phyloP scores from a whole-genome alignment of 768 basidiomycete genomes.

The Obba rivulosa region DNA sequence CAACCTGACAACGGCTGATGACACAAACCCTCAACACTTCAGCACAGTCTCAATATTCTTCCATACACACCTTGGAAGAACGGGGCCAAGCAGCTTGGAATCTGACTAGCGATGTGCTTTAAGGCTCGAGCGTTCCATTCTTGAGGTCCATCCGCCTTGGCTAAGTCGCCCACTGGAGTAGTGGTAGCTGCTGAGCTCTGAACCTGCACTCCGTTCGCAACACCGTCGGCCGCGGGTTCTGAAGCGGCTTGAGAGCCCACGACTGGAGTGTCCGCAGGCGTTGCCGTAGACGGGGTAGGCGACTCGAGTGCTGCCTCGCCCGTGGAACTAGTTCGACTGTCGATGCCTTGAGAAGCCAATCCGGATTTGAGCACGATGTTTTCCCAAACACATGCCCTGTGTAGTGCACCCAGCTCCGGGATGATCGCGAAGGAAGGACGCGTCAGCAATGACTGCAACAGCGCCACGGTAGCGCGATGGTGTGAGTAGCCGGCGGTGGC shows the following conservation, averaged over 20 bases:
- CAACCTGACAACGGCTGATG: slow-evolving; percentile 76
- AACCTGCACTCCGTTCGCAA: slow-evolving; percentile 6
- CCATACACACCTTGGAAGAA: slow-evolving; percentile 81
- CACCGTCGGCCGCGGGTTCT: slow-evolving; percentile 26
- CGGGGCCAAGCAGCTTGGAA: slow-evolving; percentile 70
- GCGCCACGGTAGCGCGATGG: slow-evolving; percentile 65
- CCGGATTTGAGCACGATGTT: slow-evolving; percentile 71
- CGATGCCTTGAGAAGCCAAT: slow-evolving; percentile 26
- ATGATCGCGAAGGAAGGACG: slow-evolving; percentile 60
- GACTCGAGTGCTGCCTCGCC: not conserved
- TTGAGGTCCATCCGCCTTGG: slow-evolving; percentile 38
- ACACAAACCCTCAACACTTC: not conserved
- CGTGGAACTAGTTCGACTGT: slow-evolving; percentile 5
- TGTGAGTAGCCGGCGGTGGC: slow-evolving; percentile 78
- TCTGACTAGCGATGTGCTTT: slow-evolving; percentile 73
- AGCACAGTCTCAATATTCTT: not conserved
- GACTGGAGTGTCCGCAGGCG: slow-evolving; percentile 23
- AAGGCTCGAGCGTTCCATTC: slow-evolving; percentile 71
- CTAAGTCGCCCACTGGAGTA: slow-evolving; percentile 16
- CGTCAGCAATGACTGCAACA: slow-evolving; percentile 72
- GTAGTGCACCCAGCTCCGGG: slow-evolving; percentile 68
- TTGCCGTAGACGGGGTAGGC: slow-evolving; percentile 15
- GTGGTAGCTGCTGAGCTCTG: slow-evolving; percentile 14
- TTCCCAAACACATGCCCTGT: slow-evolving; percentile 83
- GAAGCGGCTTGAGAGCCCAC: not conserved